phyloP scores from a whole-genome alignment of 2,329 filamentous ascomycete genomes.

The Lanzia echinophila region DNA sequence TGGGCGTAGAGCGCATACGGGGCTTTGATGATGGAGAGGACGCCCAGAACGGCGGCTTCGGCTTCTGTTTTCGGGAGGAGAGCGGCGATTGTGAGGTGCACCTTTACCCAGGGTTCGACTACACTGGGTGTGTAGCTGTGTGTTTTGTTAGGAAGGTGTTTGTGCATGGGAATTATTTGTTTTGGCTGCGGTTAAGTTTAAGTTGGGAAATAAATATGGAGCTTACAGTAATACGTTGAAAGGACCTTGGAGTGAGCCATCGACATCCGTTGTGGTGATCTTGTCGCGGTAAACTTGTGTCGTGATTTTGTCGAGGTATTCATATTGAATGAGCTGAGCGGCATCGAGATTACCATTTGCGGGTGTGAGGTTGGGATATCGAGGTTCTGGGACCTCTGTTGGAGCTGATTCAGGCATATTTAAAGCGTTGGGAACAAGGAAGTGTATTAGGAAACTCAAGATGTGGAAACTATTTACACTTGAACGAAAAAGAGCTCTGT shows the following conservation, averaged over 20 bases:
- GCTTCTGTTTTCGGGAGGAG: not conserved
- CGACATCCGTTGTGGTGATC: not conserved
- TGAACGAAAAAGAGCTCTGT: no score
- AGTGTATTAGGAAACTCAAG: no score
- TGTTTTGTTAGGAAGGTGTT: not conserved
- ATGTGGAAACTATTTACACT: no score
- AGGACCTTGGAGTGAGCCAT: not conserved
- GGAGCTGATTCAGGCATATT: no score
- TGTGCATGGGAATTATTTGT: not conserved
- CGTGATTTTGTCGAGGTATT: not conserved
- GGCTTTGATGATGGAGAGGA: not conserved
- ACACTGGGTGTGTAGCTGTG: not conserved
- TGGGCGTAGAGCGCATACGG: not conserved
- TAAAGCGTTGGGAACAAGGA: no score
- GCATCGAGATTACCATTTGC: not conserved
- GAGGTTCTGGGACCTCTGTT: no score
- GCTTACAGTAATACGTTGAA: not conserved
- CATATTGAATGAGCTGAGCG: not conserved
- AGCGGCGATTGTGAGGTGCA: not conserved
- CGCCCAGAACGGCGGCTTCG: not conserved
- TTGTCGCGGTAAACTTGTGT: not conserved
- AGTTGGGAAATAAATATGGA: no score
- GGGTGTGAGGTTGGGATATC: not conserved
- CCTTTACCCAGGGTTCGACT: not conserved
- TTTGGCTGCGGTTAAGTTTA: not conserved